Evolutionary conservation across 1,284 basidiomycete species (phyloP), one percentile per base, ranked within the genome.

Genomic region (Meira miltonrushii): DNA sequence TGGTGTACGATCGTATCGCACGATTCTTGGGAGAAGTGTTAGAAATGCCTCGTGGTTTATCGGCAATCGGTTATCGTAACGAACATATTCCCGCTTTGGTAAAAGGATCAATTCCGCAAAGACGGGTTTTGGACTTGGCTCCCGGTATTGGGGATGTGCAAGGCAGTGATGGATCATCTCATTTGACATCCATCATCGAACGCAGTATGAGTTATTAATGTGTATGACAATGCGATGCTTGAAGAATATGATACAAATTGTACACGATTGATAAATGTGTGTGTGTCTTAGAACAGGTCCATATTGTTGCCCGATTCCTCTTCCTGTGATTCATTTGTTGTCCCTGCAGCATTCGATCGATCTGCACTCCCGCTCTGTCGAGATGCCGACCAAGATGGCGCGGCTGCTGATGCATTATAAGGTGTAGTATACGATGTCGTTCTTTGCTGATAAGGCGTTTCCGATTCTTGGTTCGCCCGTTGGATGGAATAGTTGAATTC

Each of bases 1-100:
- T 91, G 66, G 80, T 97, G 41, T 89, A 87, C 69, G 93, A 96
- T 78, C 85, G 90, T 37, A 93, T 97, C 69, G 90, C 89, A 55
- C 83, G 85, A 57, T 97, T 97, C 85, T 83, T 97, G 48, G 91
- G 93, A 71, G 81, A 82, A 10, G 55, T 52, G 1, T 83, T 97
- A 0, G 88, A 87, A 61, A 86, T 96, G 11, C 93, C 93, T 12
- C 85, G 93, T 59, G 93, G 93, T 8, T 80, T 97, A 64, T 87
- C 86, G 70, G 87, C 87, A 46, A 83, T 97, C 43, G 94, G 93
- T 66, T 94, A 95, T 79, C 83, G 49, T 11, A 66, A 62, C 4
- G 54, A 66, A 23, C 62, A 79, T 54, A 76, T 79, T 5, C 61
- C 72, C 15, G 74, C 80, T 72, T 82, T 94, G 19, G 90, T 93